phyloP scores from a whole-genome alignment of 2,329 filamentous ascomycete species.

The Ophiostoma himal-ulmi region DNA sequence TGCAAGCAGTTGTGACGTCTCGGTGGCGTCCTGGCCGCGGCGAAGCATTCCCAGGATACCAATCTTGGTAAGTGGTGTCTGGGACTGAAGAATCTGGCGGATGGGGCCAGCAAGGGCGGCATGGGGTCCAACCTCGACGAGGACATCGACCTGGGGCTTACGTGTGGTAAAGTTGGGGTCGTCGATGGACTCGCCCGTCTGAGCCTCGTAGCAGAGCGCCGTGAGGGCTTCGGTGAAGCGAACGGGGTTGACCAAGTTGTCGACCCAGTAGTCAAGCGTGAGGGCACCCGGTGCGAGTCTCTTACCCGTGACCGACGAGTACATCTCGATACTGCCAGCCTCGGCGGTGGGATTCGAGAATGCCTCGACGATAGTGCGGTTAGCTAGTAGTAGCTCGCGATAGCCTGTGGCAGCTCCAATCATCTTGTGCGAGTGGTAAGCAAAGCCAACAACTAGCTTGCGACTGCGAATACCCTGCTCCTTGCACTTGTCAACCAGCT shows the following conservation, averaged over 20 bases:
- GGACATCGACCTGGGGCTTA: slow-evolving; percentile 25
- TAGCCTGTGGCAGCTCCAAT: slow-evolving; percentile 26
- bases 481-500: slow-evolving; percentile 19
- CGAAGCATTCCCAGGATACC: slow-evolving; percentile 23
- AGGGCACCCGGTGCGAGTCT: slow-evolving; percentile 24
- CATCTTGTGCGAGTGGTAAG: slow-evolving; percentile 36
- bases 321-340: slow-evolving; percentile 25
- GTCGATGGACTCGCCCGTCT: not conserved
- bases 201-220: slow-evolving; percentile 24
- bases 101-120: slow-evolving; percentile 29
- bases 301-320: slow-evolving; percentile 27
- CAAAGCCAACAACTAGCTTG: slow-evolving; percentile 31
- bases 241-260: slow-evolving; percentile 31
- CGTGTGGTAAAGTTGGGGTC: not conserved
- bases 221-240: slow-evolving; percentile 29
- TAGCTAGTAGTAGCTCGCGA: slow-evolving; percentile 24
- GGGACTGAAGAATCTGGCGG: slow-evolving; percentile 27
- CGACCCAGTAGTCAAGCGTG: slow-evolving; percentile 30
- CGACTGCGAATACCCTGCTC: slow-evolving; percentile 27
- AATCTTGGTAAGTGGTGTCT: slow-evolving; percentile 21
- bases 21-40: slow-evolving; percentile 25
- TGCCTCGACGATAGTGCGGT: slow-evolving; percentile 21
- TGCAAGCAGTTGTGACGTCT: slow-evolving; percentile 26
- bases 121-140: slow-evolving; percentile 31
- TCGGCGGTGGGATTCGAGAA: not conserved